Percentiles rank a stretch among this genome's conserved stretches.
Conservation (phyloP, 2,329 filamentous ascomycete genomes). For the Aspergillus sp. region DNA sequence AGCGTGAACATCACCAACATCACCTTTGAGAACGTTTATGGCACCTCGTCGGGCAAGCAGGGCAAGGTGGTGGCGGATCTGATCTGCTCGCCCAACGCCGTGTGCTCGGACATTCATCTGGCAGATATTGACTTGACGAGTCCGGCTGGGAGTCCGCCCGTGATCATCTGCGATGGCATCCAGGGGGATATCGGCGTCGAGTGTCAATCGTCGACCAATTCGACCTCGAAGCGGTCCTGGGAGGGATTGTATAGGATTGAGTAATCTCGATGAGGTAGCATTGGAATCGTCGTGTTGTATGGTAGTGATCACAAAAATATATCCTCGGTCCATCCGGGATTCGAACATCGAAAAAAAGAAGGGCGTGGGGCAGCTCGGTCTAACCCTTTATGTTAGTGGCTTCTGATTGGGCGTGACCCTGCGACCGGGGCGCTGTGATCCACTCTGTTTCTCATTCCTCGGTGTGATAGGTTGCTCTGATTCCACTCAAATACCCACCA, state of each 20-base stretch:
- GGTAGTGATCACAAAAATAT: too few relatives aligned
- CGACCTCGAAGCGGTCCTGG: background rate
- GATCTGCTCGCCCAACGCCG: slow-evolving; percentile 56
- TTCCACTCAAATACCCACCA: too few relatives aligned
- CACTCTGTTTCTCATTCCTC: too few relatives aligned
- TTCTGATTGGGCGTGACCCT: too few relatives aligned
- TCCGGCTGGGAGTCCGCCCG: slow-evolving; percentile 44
- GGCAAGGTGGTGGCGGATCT: slow-evolving; percentile 56
- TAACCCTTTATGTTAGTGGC: too few relatives aligned
- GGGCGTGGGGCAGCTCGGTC: too few relatives aligned
- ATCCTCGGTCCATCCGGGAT: too few relatives aligned
- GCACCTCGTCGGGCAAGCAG: slow-evolving; percentile 56
- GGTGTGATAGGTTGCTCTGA: too few relatives aligned
- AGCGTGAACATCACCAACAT: slow-evolving; percentile 60
- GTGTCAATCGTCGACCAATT: slow-evolving; percentile 20
- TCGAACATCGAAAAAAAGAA: too few relatives aligned
- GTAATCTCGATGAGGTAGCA: too few relatives aligned
- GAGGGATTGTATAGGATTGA: background rate
- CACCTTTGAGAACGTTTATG: slow-evolving; percentile 58
- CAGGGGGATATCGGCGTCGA: slow-evolving; percentile 41
- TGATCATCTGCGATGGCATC: slow-evolving; percentile 53
- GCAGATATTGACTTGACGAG: slow-evolving; percentile 56
- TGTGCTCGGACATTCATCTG: slow-evolving; percentile 57
- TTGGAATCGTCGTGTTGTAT: too few relatives aligned
- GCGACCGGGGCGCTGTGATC: too few relatives aligned